A percentile compares a stretch with the other conserved stretches of the same genome.
Conservation (phyloP, 306 rosid species). For the Citrullus colocynthis region DNA sequence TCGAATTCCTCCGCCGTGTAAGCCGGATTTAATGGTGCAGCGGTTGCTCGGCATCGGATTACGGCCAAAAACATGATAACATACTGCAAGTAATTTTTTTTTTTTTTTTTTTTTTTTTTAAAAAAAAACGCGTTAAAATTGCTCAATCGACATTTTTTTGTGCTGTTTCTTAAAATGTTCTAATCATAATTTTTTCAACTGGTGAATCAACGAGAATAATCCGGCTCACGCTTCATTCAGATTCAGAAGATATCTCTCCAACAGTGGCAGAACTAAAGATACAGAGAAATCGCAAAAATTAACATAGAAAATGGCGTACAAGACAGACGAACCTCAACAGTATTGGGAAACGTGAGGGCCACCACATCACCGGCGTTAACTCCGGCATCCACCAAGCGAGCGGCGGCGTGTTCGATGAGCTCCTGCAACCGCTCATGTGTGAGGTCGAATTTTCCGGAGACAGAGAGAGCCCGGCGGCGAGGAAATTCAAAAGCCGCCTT, state of each 20-base stretch:
- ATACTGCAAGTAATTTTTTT: constrained; percentile 20
- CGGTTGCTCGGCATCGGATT: constrained; percentile 67
- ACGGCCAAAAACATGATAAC: constrained; percentile 68
- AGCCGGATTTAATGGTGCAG: constrained; percentile 77
- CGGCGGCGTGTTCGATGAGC: constrained; percentile 52
- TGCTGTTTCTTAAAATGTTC: too few species aligned
- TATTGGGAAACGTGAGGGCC: constrained; percentile 76
- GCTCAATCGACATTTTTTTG: too few species aligned
- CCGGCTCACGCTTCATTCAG: too few species aligned
- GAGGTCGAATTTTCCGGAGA: constrained; percentile 48
- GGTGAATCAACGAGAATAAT: not conserved
- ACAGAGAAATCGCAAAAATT: not conserved
- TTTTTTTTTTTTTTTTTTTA: too few species aligned
- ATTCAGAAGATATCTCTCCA: too few species aligned
- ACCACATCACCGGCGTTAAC: constrained; percentile 52
- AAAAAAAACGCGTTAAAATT: not conserved
- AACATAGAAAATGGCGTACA: not conserved
- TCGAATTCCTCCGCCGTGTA: constrained; percentile 83
- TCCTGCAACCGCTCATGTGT: constrained; percentile 35
- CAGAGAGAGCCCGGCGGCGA: constrained; percentile 50
- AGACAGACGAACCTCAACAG: constrained; percentile 42
- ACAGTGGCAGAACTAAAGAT: too few species aligned
- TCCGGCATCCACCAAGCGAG: constrained; percentile 38
- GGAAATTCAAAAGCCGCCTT: constrained; percentile 30
- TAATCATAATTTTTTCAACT: not conserved